Evolutionary conservation across 306 rosid genomes (phyloP).

Genomic region (Psophocarpus tetragonolobus): DNA sequence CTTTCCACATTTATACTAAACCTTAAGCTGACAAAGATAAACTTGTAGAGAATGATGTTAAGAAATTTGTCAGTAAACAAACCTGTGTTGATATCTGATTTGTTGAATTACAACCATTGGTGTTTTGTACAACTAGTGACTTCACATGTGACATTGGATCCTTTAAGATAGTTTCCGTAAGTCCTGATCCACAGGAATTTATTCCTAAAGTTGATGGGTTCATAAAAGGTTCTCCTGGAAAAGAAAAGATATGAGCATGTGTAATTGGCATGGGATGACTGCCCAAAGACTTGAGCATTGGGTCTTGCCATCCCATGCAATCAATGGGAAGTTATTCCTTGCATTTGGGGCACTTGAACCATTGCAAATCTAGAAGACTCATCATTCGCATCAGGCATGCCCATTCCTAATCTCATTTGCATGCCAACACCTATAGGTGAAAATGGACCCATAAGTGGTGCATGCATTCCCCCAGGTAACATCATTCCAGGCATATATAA

Average conservation of each 20-base stretch:
- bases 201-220: constrained; percentile 44
- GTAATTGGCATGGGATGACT: constrained; percentile 59
- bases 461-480: constrained; percentile 69
- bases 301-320: constrained; percentile 68
- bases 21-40: no score
- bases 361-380: constrained; percentile 54
- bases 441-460: constrained; percentile 59
- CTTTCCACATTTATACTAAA: not conserved
- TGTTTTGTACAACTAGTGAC: constrained; percentile 45
- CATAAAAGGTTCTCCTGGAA: constrained; percentile 53
- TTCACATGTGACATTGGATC: constrained; percentile 47
- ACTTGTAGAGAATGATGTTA: no score
- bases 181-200: constrained; percentile 45
- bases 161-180: constrained; percentile 46
- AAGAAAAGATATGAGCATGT: constrained; percentile 45
- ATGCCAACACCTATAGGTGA: constrained; percentile 64
- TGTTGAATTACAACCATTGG: constrained; percentile 38
- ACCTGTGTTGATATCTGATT: constrained; percentile 54
- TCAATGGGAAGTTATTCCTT: constrained; percentile 56
- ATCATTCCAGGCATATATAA: constrained; percentile 76
- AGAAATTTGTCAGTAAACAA: constrained; percentile 17
- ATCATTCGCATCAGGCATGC: constrained; percentile 54
- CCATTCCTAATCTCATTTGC: constrained; percentile 67
- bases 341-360: constrained; percentile 63
- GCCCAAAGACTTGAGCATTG: constrained; percentile 60